These are phyloP conservation scores for Erythrophleum ivorense DNA, from an alignment of 331 rosid genomes.

Conservation along the genomic window DNA sequence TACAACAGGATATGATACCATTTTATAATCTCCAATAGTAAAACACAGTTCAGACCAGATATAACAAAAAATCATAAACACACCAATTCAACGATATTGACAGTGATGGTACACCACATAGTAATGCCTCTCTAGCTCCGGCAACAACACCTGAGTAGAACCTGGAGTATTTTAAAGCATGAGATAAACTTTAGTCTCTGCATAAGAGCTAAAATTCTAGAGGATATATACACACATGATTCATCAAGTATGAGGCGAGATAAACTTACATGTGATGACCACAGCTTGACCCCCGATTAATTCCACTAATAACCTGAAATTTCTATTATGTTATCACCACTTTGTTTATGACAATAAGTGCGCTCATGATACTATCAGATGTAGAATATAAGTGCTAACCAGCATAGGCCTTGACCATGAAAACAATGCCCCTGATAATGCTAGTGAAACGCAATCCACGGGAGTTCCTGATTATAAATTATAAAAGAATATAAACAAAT, in stretches of 20 bases:
- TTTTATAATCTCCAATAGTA: constrained; percentile 33
- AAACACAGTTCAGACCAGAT: constrained; percentile 36
- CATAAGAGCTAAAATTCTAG: constrained; percentile 23
- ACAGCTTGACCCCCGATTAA: constrained; percentile 88
- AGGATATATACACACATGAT: background rate
- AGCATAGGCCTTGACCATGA: constrained; percentile 93
- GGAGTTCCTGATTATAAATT: constrained; percentile 17
- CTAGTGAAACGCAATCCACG: constrained; percentile 83
- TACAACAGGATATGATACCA: constrained; percentile 47
- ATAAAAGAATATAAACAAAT: background rate
- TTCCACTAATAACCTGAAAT: constrained; percentile 93
- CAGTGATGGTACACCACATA: constrained; percentile 81
- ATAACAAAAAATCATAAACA: constrained; percentile 35
- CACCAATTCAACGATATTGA: constrained; percentile 92
- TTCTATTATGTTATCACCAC: constrained; percentile 29
- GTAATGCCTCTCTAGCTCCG: constrained; percentile 92
- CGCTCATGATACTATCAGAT: background rate
- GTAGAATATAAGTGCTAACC: constrained; percentile 64
- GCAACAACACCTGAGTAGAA: constrained; percentile 91
- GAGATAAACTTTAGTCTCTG: constrained; percentile 25
- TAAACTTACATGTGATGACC: constrained; percentile 88
- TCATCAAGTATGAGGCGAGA: background rate
- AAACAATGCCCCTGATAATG: constrained; percentile 95
- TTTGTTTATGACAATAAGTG: background rate
- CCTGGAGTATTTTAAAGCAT: constrained; percentile 53